Conservation (phyloP, 139 green algal species). For the Chlamydomonas incerta region DNA sequence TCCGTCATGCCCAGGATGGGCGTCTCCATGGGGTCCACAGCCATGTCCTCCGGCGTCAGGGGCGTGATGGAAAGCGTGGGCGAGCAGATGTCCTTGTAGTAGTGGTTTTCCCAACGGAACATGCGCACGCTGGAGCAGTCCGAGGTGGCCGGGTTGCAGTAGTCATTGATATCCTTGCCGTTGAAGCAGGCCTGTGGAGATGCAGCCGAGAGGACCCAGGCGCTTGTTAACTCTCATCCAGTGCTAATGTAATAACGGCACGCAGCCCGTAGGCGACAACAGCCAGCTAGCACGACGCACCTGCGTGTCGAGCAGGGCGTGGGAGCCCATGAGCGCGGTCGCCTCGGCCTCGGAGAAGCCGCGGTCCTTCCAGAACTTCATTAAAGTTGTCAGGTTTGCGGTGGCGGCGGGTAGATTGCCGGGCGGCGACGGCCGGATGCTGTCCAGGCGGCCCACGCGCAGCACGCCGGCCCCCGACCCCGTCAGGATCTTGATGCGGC, state of each 20-base stretch:
- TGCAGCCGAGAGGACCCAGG: not conserved
- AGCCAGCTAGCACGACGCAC: not conserved
- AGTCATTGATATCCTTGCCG: not conserved
- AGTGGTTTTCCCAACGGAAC: not conserved
- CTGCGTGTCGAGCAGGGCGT: not conserved
- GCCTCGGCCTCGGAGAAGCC: not conserved
- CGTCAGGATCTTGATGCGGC: not conserved
- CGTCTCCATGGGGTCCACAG: not conserved
- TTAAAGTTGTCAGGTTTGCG: not conserved
- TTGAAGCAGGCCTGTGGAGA: not conserved
- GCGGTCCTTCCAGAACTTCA: not conserved
- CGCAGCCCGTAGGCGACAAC: not conserved
- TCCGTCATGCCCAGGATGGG: not conserved
- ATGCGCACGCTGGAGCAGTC: not conserved
- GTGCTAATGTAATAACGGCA: no score
- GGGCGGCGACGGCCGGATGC: not conserved
- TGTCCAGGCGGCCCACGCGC: not conserved
- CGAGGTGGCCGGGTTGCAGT: not conserved
- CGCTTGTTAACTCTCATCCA: no score
- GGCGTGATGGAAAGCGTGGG: not conserved
- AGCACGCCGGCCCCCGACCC: not conserved
- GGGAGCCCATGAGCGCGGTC: constrained; percentile 8
- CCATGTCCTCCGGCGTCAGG: not conserved
- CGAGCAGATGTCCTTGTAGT: not conserved
- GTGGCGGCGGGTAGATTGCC: not conserved